Base-by-base conservation (phyloP, 768 basidiomycete species). In the Lepiota venenata region DNA sequence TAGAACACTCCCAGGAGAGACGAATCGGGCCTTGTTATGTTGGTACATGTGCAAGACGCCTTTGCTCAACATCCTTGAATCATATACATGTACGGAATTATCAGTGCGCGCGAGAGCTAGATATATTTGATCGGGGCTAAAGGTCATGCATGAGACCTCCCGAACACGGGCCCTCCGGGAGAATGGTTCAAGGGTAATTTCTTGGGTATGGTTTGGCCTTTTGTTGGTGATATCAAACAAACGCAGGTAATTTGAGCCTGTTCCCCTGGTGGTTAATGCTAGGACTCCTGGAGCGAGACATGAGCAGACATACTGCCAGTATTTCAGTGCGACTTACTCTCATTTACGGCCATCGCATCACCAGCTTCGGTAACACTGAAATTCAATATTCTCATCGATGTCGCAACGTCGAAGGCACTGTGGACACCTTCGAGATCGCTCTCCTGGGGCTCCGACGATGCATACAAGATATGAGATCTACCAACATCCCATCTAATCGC, bases 91-190 rank as follows among this genome's bases (percentile, higher is more conserved):
- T 1, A 72, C 68, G 32, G 63, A 63, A 57, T 87, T 85, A 62
- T 89, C 85, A 41, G 67, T 79, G 40, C 85, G 75, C 3, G 75
- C 84, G 5, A 84, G 63, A 12, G 86, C 82, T 8, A 89, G 71
- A 58, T 82, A 81, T 3, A 81, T 66, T 9, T 78, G 78, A 57
- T 88, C 86, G 0, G 83, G 75, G 58, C 85, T 87, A 63, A 82
- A 85, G 1, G 68, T 60, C 12, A 78, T 73, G 47, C 64, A 66
- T 44, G 74, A 82, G 29, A 87, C 73, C 62, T 84, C 45, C 63
- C 69, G 4, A 66, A 56, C 27, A 56, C 38, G 6, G 50, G 8
- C 7, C 2, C 18, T n/a, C 18, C 20, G 16, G 3, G 62, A 59
- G 47, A 78, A 79, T 25, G 66, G 61, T 45, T 74, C 66, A 44